Evolutionary conservation across 2,329 filamentous ascomycete species (phyloP), one percentile per base, ranked within the genome.

Genomic region (Periglandula ipomoeae): DNA sequence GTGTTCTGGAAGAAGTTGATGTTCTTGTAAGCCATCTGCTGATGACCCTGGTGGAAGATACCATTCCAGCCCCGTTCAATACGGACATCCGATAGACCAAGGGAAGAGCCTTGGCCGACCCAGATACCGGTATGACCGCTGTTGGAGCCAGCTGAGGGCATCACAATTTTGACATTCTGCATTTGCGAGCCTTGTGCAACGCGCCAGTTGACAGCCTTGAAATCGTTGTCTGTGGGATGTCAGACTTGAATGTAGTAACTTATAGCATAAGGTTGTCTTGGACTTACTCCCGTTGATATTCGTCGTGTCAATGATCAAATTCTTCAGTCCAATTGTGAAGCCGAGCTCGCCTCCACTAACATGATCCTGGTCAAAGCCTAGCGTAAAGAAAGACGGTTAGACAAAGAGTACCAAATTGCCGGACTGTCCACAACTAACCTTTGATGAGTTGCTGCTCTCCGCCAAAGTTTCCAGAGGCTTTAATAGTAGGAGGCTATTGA

Each of bases 1-100:
- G 63, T 68, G 53, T 70, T 70, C 24, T 69, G 60, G 54, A 58
- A 69, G 49, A 72, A 72, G 53, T 69, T 65, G 19, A 72, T 68
- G 52, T 61, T 62, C 58, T 72, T 71, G 55, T 67, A 70, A 1
- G 68, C 55, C 2, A 67, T 68, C 46, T 72, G 70, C 50, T 72
- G 69, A 46, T 72, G 69, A 5, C 66, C 65, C 49, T 70, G 56
- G 44, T 69, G 61, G 61, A 61, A 66, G 51, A 71, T 68, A 32
- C 69, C 69, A 38, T 69, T 69, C 63, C 66, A 66, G 4, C 69
- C 69, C n/a, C 54, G 53, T 47, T 70, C 66, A 38, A 72, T 54
- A 24, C 67, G 63, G 20, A 71, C 65, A 38, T 71, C 68, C 1
- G 68, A 55, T 5, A 71, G 58, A 4, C 59, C 63, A n/a, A 72